These are phyloP conservation scores for Arachis monticola DNA, from an alignment of 331 rosid species.

Conservation along the genomic window DNA sequence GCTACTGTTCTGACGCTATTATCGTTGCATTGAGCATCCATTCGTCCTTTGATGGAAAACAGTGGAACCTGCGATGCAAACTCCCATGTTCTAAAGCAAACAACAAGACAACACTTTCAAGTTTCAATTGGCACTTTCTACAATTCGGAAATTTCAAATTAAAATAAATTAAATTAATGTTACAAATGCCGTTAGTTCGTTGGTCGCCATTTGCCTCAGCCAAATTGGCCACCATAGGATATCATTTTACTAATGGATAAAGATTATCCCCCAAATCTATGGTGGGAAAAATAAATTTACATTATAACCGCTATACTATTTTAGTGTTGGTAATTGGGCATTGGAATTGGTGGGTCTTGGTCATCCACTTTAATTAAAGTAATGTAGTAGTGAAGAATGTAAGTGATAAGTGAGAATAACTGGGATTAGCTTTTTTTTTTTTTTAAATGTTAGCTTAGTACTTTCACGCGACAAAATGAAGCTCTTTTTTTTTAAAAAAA, in stretches of 20 bases:
- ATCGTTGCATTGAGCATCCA: slow-evolving; percentile 4
- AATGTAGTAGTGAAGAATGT: not conserved
- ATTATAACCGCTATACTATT: not conserved
- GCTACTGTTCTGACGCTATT: not conserved
- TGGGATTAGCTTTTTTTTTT: not conserved
- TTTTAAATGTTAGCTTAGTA: not conserved
- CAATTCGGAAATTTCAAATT: no score
- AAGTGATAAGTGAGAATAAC: not conserved
- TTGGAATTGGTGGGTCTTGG: not conserved
- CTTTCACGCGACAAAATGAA: not conserved
- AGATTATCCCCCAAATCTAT: not conserved
- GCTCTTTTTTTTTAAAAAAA: no score
- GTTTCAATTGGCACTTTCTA: not conserved
- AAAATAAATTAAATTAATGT: not conserved
- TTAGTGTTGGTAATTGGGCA: not conserved
- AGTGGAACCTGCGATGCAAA: not conserved
- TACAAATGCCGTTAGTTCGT: slow-evolving; percentile 1
- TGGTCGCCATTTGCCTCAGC: not conserved
- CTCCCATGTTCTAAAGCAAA: not conserved
- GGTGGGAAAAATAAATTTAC: no score
- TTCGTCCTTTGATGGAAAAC: not conserved
- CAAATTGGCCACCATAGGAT: not conserved
- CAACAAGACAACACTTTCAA: not conserved
- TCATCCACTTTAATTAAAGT: slow-evolving; percentile 15
- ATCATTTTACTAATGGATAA: not conserved